Percentiles rank a stretch among this genome's conserved stretches.
Conservation (phyloP, 371 early-diverging fungal species). For the Dinochytrium kinnereticum region DNA sequence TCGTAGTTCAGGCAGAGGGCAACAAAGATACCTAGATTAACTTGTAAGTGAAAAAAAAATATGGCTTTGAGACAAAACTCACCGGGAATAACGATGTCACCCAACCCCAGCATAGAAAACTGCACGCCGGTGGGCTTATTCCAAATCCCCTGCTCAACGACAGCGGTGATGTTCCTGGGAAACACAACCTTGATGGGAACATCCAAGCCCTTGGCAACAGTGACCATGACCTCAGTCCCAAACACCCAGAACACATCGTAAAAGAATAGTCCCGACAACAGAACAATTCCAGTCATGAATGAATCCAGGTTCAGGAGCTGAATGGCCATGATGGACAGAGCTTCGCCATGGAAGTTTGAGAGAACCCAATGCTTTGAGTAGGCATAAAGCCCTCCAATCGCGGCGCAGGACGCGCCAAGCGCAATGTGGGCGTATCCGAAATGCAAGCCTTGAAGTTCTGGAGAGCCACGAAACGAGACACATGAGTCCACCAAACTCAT, state of each 20-base stretch:
- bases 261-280: conserved; percentile 89
- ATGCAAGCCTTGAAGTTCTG: conserved; percentile 45
- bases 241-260: conserved; percentile 99
- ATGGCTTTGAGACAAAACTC: conserved; percentile 20
- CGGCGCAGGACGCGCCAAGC: conserved; percentile 58
- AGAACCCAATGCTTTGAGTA: conserved; percentile 91
- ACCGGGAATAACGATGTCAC: conserved; percentile 98
- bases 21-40: conserved; percentile 78
- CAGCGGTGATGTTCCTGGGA: conserved; percentile 75
- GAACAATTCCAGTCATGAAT: conserved; percentile 92
- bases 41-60: conserved; percentile 9
- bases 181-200: conserved; percentile 96
- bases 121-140: conserved; percentile 43
- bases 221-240: conserved; percentile 98
- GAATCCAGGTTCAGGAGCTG: conserved; percentile 89
- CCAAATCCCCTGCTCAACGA: conserved; percentile 42
- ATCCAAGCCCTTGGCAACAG: conserved; percentile 95
- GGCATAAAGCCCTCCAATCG: conserved; percentile 77
- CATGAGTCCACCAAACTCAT: too few species aligned
- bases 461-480: not conserved
- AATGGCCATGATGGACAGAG: conserved; percentile 87
- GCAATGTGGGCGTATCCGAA: conserved; percentile 79
- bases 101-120: conserved; percentile 96
- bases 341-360: conserved; percentile 86
- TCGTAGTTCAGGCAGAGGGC: conserved; percentile 91